These are phyloP conservation scores for Astrocystis sublimbata DNA, from an alignment of 495 filamentous ascomycete species.

Conservation along the genomic window DNA sequence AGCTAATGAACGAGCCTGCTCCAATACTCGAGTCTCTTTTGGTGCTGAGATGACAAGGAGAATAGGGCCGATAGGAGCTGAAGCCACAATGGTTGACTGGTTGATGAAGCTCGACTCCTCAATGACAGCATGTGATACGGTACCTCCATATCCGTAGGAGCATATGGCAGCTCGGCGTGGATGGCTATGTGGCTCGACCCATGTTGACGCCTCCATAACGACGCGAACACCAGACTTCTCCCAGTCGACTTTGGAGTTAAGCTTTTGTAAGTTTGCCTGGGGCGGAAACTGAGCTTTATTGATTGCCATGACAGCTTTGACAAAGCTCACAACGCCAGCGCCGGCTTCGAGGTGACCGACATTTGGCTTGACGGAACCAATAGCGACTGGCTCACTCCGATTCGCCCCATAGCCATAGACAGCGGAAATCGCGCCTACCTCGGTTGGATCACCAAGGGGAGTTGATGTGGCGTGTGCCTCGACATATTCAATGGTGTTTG, in stretches of 20 bases:
- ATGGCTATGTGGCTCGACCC: conserved; percentile 23
- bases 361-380: conserved; percentile 33
- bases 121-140: conserved; percentile 43
- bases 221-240: conserved; percentile 29
- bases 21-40: conserved; percentile 37
- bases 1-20: conserved; percentile 15
- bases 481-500: conserved; percentile 36
- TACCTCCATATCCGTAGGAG: conserved; percentile 49
- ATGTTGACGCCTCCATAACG: conserved; percentile 33
- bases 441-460: conserved; percentile 44
- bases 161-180: conserved; percentile 39
- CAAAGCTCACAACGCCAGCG: conserved; percentile 40
- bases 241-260: conserved; percentile 38
- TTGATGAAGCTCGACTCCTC: conserved; percentile 18
- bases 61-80: background rate
- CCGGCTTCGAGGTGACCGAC: conserved; percentile 31
- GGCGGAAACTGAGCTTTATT: conserved; percentile 37
- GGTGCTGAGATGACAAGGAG: conserved; percentile 27
- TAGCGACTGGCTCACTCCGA: conserved; percentile 14
- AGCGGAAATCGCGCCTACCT: conserved; percentile 37
- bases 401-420: conserved; percentile 17
- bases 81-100: background rate
- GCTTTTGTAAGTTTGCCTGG: conserved; percentile 33
- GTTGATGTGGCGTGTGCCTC: conserved; percentile 49
- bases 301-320: conserved; percentile 41